phyloP scores from a whole-genome alignment of 768 basidiomycete species.

The Macrolepiota dolichaula region DNA sequence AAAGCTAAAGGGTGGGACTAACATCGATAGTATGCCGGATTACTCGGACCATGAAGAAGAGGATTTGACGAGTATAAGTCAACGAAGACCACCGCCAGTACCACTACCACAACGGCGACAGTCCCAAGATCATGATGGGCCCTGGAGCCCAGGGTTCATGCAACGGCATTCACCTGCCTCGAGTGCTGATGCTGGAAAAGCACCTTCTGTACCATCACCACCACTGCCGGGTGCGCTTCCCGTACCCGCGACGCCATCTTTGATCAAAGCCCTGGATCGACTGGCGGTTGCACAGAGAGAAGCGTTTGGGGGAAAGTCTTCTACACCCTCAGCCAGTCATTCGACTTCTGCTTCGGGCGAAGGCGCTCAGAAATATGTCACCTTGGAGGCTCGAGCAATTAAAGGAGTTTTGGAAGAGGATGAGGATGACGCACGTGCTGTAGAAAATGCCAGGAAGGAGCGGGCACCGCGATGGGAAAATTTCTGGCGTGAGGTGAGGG shows the following conservation, averaged over 20 bases:
- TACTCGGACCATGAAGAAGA: constrained; percentile 47
- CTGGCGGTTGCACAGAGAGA: constrained; percentile 53
- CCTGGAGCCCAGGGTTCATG: constrained; percentile 52
- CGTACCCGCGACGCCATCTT: constrained; percentile 62
- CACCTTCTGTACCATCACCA: background rate
- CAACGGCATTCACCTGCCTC: constrained; percentile 29
- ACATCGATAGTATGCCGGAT: constrained; percentile 16
- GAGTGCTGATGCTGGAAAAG: constrained; percentile 5
- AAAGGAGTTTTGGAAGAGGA: constrained; percentile 11
- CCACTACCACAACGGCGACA: constrained; percentile 8
- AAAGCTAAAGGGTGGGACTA: constrained; percentile 19
- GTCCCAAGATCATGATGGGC: constrained; percentile 11
- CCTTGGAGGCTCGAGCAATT: background rate
- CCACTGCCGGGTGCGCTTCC: constrained; percentile 26
- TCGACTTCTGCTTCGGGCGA: constrained; percentile 1
- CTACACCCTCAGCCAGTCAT: background rate
- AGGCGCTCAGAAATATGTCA: background rate
- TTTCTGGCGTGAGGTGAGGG: constrained; percentile 32
- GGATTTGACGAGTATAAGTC: constrained; percentile 2
- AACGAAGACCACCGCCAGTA: no score
- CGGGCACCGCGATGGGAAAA: constrained; percentile 28
- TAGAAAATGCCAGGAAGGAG: constrained; percentile 11
- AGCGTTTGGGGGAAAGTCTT: constrained; percentile 31
- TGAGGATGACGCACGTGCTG: background rate
- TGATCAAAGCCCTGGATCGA: constrained; percentile 61